Base-by-base conservation (phyloP, 140 eudicot species). In the Ambrosia hybrid region DNA sequence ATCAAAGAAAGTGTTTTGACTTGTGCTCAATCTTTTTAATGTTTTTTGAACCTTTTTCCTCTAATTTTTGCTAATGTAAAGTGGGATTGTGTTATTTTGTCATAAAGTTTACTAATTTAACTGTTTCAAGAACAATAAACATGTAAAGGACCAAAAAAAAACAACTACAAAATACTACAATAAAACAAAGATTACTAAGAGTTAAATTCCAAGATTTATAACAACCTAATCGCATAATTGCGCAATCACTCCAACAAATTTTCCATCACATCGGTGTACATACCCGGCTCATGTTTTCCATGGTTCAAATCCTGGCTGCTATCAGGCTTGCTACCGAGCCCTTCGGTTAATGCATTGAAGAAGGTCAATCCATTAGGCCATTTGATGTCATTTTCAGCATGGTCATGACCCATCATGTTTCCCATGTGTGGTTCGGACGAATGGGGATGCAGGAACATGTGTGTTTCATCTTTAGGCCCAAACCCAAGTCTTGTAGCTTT, bases 291-390 rank as follows among this genome's bases (percentile, higher is more conserved):
- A 65, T 86, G 83, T 75, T 85, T 73, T 48, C 85, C 86, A 9
- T 73, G 65, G 58, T 79, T 84, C 49, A 77, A 70, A 15, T 60
- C 61, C 79, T 55, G 82, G 12, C 73, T 53, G 5, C 72, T 82
- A 6, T 85, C 98, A 0, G 86, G 72, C 65, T 87, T 86, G 78
- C 72, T 75, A 12, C 81, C 89, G 7, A 89, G 36, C 17, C 90
- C 89, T 58, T 92, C 96, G 0, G 93, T 90, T 8, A 92, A 87
- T 14, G 97, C 98, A 65, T 70, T 82, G 61, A 89, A 92, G 75
- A 93, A 87, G 9, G 87, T 53, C 48, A 94, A 48, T 4, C 99
- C 99, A 57, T 88, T 94, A 26, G 98, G 97, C 99, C 99, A 94
- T 68, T 90, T 94, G 82, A 94, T 88, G 71, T 94, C 99, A 53